Conservation (phyloP, 495 filamentous ascomycete species). For the Aspergillus leporis region DNA sequence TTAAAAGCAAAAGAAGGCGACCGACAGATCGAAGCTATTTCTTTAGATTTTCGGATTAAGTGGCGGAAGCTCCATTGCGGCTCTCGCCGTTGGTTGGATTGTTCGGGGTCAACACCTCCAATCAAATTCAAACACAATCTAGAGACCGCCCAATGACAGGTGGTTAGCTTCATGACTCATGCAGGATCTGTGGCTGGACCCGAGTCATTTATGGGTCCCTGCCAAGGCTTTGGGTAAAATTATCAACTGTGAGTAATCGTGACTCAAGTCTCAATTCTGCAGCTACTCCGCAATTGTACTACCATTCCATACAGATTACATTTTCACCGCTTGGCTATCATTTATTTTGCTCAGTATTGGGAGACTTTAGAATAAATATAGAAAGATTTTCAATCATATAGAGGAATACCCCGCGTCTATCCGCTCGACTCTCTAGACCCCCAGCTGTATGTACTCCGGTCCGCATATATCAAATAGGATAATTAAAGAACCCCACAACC, state of each 20-base stretch:
- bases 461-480: too few relatives aligned
- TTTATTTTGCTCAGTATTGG: too few relatives aligned
- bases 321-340: too few relatives aligned
- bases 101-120: not conserved
- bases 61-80: not conserved
- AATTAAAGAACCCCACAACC: too few relatives aligned
- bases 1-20: not conserved
- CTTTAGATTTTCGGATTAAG: not conserved
- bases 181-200: not conserved
- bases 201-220: constrained; percentile 10
- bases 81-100: constrained; percentile 1
- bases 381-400: too few relatives aligned
- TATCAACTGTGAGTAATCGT: not conserved
- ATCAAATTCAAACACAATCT: not conserved
- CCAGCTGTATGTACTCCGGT: too few relatives aligned
- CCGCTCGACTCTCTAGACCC: too few relatives aligned
- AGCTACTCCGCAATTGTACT: too few relatives aligned
- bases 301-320: too few relatives aligned
- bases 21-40: not conserved
- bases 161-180: constrained; percentile 14
- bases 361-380: too few relatives aligned
- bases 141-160: not conserved
- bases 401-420: too few relatives aligned
- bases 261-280: not conserved
- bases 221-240: not conserved